Conservation (phyloP, 1,284 basidiomycete species). For the Fomitopsis palustris region DNA sequence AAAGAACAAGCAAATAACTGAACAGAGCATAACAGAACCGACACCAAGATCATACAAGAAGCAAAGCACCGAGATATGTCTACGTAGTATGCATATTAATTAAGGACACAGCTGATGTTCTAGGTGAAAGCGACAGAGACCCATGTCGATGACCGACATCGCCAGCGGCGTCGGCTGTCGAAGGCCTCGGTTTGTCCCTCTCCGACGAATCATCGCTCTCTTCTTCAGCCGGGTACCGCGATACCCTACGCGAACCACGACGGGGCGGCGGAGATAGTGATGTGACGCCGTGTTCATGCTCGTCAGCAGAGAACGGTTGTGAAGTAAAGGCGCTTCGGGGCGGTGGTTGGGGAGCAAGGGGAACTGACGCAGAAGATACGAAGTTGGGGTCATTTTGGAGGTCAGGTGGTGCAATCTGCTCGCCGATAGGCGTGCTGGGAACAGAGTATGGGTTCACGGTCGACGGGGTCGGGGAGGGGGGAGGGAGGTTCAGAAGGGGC, state of each 20-base stretch:
- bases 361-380: constrained; percentile 38
- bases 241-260: constrained; percentile 41
- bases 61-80: background rate
- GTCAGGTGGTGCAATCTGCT: constrained; percentile 45
- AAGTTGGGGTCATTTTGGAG: constrained; percentile 57
- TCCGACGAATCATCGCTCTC: constrained; percentile 13
- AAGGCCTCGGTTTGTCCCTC: background rate
- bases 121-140: constrained; percentile 26
- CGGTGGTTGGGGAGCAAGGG: constrained; percentile 38
- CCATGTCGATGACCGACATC: constrained; percentile 12
- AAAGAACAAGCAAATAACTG: background rate
- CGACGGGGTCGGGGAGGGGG: constrained; percentile 20
- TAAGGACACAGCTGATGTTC: constrained; percentile 8
- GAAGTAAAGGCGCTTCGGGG: constrained; percentile 17
- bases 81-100: constrained; percentile 2
- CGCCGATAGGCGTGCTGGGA: constrained; percentile 43
- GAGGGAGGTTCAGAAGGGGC: constrained; percentile 19
- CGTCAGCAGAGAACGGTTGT: constrained; percentile 31
- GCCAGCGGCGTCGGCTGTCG: constrained; percentile 11
- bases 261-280: constrained; percentile 60
- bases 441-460: constrained; percentile 24
- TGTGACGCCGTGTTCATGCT: constrained; percentile 37
- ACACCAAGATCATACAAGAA: background rate
- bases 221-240: constrained; percentile 25
- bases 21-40: background rate